A percentile compares a stretch with the other conserved stretches of the same genome.
Evolutionary conservation across 306 rosid species (phyloP).

Genomic region (Cucumis cinereus): DNA sequence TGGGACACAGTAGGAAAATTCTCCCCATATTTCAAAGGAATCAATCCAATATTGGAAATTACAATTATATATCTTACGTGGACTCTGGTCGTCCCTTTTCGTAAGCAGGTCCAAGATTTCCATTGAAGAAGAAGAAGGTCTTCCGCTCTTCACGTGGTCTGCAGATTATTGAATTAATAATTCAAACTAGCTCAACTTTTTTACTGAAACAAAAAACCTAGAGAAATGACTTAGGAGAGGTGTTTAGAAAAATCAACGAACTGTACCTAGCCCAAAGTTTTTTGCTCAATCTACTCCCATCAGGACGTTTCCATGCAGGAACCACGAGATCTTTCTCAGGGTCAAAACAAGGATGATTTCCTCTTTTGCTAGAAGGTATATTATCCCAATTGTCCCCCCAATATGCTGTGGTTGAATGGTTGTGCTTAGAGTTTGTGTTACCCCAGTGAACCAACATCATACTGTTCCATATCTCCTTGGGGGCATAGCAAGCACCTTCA

Average conservation of each 20-base stretch:
- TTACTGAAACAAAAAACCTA: background rate
- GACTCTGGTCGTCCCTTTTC: constrained; percentile 53
- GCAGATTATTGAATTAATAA: constrained; percentile 17
- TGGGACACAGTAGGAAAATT: background rate
- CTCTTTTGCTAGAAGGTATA: constrained; percentile 52
- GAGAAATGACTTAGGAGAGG: background rate
- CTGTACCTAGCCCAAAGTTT: constrained; percentile 69
- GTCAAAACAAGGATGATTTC: constrained; percentile 86
- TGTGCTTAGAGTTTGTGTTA: constrained; percentile 80
- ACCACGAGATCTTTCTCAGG: constrained; percentile 91
- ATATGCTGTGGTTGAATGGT: constrained; percentile 91
- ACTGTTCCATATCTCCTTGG: constrained; percentile 98
- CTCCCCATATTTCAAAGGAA: background rate
- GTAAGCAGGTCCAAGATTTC: constrained; percentile 83
- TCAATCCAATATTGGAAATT: background rate
- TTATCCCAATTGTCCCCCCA: constrained; percentile 87
- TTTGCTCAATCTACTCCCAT: constrained; percentile 33
- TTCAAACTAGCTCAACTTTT: background rate
- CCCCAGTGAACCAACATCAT: constrained; percentile 99
- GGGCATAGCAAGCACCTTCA: constrained; percentile 99
- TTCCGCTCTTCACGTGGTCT: constrained; percentile 67
- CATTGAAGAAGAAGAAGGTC: constrained; percentile 73
- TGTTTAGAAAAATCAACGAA: background rate
- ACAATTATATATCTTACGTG: constrained; percentile 33
- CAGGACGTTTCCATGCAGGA: constrained; percentile 96